phyloP scores from a whole-genome alignment of 495 filamentous ascomycete genomes.

The Aspergillus indologenus region DNA sequence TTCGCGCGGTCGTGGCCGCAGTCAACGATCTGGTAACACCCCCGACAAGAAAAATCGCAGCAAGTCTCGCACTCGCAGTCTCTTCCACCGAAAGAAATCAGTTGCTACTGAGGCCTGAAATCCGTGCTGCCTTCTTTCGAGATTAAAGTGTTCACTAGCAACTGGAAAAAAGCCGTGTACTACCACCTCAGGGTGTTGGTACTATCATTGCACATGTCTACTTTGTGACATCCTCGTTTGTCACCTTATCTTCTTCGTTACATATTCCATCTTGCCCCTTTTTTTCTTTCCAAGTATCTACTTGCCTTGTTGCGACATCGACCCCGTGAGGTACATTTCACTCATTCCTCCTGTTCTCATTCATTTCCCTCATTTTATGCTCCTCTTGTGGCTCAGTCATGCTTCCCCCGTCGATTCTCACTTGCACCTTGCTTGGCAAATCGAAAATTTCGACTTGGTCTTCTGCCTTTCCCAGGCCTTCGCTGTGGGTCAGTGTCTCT shows the following conservation, averaged over 20 bases:
- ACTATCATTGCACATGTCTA: neutral
- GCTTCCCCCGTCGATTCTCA: neutral
- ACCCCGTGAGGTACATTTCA: neutral
- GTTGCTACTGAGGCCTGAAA: conserved; percentile 32
- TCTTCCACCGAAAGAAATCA: conserved; percentile 65
- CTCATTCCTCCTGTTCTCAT: conserved; percentile 3
- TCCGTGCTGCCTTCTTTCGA: conserved; percentile 10
- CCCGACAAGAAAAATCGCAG: conserved; percentile 59
- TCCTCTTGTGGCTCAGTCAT: neutral
- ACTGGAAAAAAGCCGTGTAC: neutral
- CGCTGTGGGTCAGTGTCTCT: conserved; percentile 7
- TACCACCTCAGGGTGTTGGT: conserved; percentile 11
- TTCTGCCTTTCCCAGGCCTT: conserved; percentile 12
- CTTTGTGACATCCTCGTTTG: neutral
- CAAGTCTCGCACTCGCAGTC: conserved; percentile 62
- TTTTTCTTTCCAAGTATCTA: neutral
- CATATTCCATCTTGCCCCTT: neutral
- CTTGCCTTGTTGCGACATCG: neutral
- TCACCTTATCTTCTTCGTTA: neutral
- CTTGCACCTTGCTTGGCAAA: neutral
- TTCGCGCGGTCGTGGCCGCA: conserved; percentile 35
- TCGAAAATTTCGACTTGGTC: conserved; percentile 4
- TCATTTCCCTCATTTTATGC: conserved; percentile 28
- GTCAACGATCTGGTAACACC: conserved; percentile 22
- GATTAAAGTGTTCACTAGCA: conserved; percentile 2